Evolutionary conservation across 2,329 filamentous ascomycete species (phyloP).

Genomic region (Lachnellula cervina): DNA sequence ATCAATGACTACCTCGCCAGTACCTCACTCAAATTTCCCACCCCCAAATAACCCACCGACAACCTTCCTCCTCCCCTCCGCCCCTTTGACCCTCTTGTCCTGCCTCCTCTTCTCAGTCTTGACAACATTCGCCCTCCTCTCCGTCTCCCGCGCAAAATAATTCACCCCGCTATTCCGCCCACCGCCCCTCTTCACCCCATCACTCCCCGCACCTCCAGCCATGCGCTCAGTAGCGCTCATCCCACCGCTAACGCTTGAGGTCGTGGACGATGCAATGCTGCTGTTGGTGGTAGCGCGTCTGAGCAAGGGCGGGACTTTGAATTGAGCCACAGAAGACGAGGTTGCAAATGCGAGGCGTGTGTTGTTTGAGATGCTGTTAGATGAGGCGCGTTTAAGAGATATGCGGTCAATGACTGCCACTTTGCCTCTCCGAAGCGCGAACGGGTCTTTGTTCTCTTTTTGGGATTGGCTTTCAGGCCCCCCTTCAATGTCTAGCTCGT

Average conservation of each 20-base stretch:
- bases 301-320: slow-evolving; percentile 67
- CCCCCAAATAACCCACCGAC: slow-evolving; percentile 55
- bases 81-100: slow-evolving; percentile 53
- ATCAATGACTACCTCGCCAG: neutral
- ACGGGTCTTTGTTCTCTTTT: slow-evolving; percentile 32
- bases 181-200: slow-evolving; percentile 53
- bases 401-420: slow-evolving; percentile 67
- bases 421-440: slow-evolving; percentile 35
- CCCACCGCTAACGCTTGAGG: slow-evolving; percentile 21
- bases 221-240: slow-evolving; percentile 27
- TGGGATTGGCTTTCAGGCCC: slow-evolving; percentile 46
- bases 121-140: slow-evolving; percentile 48
- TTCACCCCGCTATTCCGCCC: slow-evolving; percentile 57
- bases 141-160: slow-evolving; percentile 55
- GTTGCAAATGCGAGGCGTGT: slow-evolving; percentile 54
- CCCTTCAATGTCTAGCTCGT: slow-evolving; percentile 47
- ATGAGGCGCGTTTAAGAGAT: slow-evolving; percentile 56
- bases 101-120: slow-evolving; percentile 55
- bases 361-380: slow-evolving; percentile 31
- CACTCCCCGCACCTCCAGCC: slow-evolving; percentile 41
- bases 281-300: slow-evolving; percentile 67
- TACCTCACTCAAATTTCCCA: slow-evolving; percentile 44
- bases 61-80: slow-evolving; percentile 49
- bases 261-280: slow-evolving; percentile 34
- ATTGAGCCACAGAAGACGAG: slow-evolving; percentile 38